These are phyloP conservation scores for Mycena polygramma DNA, from an alignment of 768 basidiomycete genomes.

Conservation along the genomic window DNA sequence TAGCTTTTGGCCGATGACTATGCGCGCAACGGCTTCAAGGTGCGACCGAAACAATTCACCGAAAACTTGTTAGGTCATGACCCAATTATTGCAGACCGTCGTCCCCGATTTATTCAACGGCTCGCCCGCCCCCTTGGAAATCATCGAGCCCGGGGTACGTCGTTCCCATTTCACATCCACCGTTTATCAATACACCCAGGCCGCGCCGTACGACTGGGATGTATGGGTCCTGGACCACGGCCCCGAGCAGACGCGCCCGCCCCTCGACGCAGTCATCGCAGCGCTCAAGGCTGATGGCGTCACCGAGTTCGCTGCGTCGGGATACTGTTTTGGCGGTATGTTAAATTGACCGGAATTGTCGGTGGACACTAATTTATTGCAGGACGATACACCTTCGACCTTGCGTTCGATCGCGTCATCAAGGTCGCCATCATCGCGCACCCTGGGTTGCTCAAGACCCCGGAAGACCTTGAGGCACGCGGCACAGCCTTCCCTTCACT, in stretches of 20 bases:
- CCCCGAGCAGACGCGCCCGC: constrained; percentile 47
- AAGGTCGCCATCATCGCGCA: constrained; percentile 58
- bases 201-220: no score
- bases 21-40: constrained; percentile 56
- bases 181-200: no score
- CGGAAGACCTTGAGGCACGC: constrained; percentile 32
- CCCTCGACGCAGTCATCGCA: constrained; percentile 53
- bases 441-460: constrained; percentile 45
- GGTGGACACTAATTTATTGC: background rate
- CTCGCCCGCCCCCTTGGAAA: constrained; percentile 21
- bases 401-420: constrained; percentile 57
- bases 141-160: constrained; percentile 5
- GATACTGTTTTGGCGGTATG: constrained; percentile 58
- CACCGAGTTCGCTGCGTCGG: constrained; percentile 52
- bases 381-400: constrained; percentile 59
- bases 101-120: constrained; percentile 38
- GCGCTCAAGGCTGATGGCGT: constrained; percentile 44
- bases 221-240: constrained; percentile 47
- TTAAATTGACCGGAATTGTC: background rate
- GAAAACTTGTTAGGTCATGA: constrained; percentile 34
- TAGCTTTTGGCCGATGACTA: constrained; percentile 50
- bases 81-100: constrained; percentile 30
- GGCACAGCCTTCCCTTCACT: no score
- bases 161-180: background rate
- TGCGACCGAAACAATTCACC: constrained; percentile 16